Evolutionary conservation across 2,329 filamentous ascomycete species (phyloP).

Genomic region (Colletotrichum australisinense): DNA sequence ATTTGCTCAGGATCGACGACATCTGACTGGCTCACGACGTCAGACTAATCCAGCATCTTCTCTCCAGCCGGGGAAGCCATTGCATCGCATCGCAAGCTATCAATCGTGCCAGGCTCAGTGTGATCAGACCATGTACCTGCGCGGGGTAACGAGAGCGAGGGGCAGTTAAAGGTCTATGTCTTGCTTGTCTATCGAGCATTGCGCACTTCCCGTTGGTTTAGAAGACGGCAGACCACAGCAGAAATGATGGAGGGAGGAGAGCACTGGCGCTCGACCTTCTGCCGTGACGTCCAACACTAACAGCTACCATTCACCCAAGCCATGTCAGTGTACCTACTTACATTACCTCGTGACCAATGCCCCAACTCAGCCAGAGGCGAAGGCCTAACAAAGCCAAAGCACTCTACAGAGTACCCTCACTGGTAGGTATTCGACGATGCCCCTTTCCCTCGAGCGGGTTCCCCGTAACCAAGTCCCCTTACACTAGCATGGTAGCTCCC

Average conservation of each 20-base stretch:
- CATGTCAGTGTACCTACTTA: too few relatives aligned
- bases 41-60: not conserved
- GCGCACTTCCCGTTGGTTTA: not conserved
- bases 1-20: slow-evolving; percentile 22
- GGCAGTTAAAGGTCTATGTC: slow-evolving; percentile 3
- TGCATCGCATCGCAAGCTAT: not conserved
- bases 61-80: not conserved
- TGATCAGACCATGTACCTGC: slow-evolving; percentile 29
- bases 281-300: not conserved
- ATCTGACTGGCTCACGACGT: slow-evolving; percentile 12
- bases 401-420: too few relatives aligned
- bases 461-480: not conserved
- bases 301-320: too few relatives aligned
- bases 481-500: not conserved
- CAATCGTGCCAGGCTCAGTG: not conserved
- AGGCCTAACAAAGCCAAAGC: not conserved
- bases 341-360: too few relatives aligned
- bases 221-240: not conserved
- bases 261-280: not conserved
- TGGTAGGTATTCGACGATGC: too few relatives aligned
- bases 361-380: too few relatives aligned
- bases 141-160: slow-evolving; percentile 29
- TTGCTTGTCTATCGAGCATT: not conserved
- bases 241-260: not conserved
- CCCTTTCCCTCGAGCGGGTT: not conserved